A percentile compares a stretch with the other conserved stretches of the same genome.
These are phyloP conservation scores for Trichoderma sp. DNA, from an alignment of 2,329 filamentous ascomycete species.

Conservation along the genomic window DNA sequence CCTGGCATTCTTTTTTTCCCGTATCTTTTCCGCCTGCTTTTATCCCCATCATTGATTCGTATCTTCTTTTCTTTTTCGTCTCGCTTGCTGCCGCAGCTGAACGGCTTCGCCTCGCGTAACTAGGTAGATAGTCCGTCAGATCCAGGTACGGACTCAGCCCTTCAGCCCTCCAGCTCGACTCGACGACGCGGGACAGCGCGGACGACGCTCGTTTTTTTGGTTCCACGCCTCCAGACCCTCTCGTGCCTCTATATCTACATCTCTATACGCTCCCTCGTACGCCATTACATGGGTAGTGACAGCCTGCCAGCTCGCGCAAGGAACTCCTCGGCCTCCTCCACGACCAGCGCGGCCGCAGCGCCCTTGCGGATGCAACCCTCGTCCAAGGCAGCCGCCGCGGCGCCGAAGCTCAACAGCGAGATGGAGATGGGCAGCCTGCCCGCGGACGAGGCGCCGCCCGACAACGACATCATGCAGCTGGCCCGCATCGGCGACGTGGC, in stretches of 20 bases:
- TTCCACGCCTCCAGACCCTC: not conserved
- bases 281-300: slow-evolving; percentile 48
- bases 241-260: not conserved
- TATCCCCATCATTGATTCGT: not conserved
- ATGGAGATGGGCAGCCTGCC: slow-evolving; percentile 58
- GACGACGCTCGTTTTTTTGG: not conserved
- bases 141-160: slow-evolving; percentile 17
- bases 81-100: not conserved
- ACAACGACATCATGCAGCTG: slow-evolving; percentile 93
- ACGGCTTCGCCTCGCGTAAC: slow-evolving; percentile 15
- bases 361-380: slow-evolving; percentile 54
- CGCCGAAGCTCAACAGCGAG: slow-evolving; percentile 60
- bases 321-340: slow-evolving; percentile 44
- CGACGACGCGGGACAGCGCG: slow-evolving; percentile 1
- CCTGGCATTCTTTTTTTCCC: not conserved
- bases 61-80: not conserved
- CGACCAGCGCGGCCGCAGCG: slow-evolving; percentile 32
- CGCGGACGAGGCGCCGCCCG: slow-evolving; percentile 41
- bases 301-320: slow-evolving; percentile 40
- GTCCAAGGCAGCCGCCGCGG: slow-evolving; percentile 55
- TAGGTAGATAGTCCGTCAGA: not conserved
- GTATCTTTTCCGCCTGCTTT: not conserved
- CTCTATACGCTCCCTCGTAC: not conserved
- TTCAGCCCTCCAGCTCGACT: slow-evolving; percentile 4
- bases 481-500: slow-evolving; percentile 83